Evolutionary conservation across 768 basidiomycete species (phyloP).

Genomic region (Xerocomellus intermedius): DNA sequence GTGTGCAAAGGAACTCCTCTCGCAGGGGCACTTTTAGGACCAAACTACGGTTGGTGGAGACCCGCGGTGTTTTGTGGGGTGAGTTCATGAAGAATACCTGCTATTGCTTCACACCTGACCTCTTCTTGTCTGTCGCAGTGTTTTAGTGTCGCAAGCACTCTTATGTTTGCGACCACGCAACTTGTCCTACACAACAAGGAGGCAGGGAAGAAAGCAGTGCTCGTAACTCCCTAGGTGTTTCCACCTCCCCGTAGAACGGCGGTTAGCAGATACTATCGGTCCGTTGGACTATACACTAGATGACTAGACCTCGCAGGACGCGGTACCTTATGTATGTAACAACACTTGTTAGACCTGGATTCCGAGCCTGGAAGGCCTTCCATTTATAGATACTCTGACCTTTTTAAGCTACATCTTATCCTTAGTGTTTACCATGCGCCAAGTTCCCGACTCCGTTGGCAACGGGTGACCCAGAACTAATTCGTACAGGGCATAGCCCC

Average conservation of each 20-base stretch:
- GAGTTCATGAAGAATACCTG: background rate
- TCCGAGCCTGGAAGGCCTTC: too few species aligned
- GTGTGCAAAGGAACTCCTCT: conserved; percentile 47
- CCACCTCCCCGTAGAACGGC: background rate
- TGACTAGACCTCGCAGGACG: background rate
- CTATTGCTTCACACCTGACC: background rate
- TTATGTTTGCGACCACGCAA: conserved; percentile 12
- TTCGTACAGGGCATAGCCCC: too few species aligned
- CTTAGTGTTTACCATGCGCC: too few species aligned
- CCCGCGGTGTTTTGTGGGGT: conserved; percentile 52
- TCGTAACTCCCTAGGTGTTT: background rate
- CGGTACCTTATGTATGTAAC: background rate
- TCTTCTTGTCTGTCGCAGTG: conserved; percentile 5
- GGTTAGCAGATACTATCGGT: background rate
- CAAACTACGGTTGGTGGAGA: conserved; percentile 54
- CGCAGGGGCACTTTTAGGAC: conserved; percentile 52
- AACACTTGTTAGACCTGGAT: background rate
- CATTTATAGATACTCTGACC: too few species aligned
- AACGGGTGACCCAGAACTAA: too few species aligned
- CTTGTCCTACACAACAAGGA: conserved; percentile 4
- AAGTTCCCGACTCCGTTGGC: too few species aligned
- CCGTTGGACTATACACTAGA: background rate
- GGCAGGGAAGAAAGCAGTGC: background rate
- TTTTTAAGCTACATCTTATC: background rate
- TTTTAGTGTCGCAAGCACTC: conserved; percentile 17